Evolutionary conservation across 1,139 yeast species (phyloP).

Genomic region (Kodamaea arcana): DNA sequence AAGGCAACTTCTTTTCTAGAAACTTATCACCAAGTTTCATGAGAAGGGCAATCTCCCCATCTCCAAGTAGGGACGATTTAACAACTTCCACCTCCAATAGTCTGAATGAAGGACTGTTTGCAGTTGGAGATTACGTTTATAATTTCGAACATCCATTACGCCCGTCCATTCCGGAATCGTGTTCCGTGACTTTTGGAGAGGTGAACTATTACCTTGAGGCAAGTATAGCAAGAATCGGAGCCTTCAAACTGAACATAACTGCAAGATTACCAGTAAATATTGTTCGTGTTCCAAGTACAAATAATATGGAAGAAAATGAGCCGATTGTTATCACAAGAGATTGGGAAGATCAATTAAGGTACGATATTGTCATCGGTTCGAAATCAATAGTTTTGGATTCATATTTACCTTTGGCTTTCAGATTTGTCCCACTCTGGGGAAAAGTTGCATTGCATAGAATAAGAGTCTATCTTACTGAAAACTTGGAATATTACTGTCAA

Average conservation of each 20-base stretch:
- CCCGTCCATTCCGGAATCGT: constrained; percentile 77
- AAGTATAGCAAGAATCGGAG: constrained; percentile 66
- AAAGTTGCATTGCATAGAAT: constrained; percentile 85
- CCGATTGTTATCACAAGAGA: constrained; percentile 87
- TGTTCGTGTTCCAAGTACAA: constrained; percentile 73
- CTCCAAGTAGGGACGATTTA: constrained; percentile 11
- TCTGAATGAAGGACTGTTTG: constrained; percentile 30
- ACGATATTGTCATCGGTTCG: constrained; percentile 86
- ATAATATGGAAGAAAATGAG: constrained; percentile 81
- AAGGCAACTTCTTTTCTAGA: constrained; percentile 24
- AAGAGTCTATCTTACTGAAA: constrained; percentile 81
- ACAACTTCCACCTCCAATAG: constrained; percentile 18
- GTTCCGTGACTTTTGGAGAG: constrained; percentile 74
- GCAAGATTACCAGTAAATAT: constrained; percentile 64
- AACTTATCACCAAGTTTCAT: constrained; percentile 30
- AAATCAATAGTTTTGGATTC: constrained; percentile 84
- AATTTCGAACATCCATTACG: constrained; percentile 88
- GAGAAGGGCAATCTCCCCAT: constrained; percentile 42
- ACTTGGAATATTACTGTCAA: constrained; percentile 82
- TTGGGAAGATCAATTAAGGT: constrained; percentile 90
- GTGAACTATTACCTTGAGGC: constrained; percentile 71
- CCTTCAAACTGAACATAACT: constrained; percentile 72
- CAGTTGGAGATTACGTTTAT: constrained; percentile 87
- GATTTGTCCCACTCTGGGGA: constrained; percentile 75
- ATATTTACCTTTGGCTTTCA: constrained; percentile 76